Base-by-base conservation (phyloP, 140 eudicot species). In the Bidens hawaiensis region DNA sequence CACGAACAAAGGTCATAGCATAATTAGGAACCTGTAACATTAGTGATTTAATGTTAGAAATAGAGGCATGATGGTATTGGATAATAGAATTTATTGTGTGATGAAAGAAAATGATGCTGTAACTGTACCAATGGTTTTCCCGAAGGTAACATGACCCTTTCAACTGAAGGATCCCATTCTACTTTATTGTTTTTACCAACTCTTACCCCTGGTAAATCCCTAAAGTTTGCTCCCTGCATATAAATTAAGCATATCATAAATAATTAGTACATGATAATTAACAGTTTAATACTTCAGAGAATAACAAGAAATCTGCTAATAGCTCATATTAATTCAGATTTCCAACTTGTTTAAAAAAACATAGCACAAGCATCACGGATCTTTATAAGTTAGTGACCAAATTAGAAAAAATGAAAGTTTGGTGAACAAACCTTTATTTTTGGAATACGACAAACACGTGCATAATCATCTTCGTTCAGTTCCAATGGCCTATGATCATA, bases 161-260 rank as follows among this genome's bases (percentile, higher is more conserved):
- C 76, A 14, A 83, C 72, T 4, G 71, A 17, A 13, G 74, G 74
- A 14, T 83, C 90, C 76, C 48, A 80, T 58, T 76, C 68, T 6
- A 76, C 90, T 54, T 56, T 76, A 65, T 80, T 76, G 14, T 71
- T 19, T 21, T 61, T 16, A 30, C 75, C 75, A 62, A 83, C 84
- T 9, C 10, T n/a, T 3, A 83, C 75, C 21, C 84, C 90, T 22
- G 73, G 68, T 22, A 83, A 31, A 60, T 83, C 50, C 54, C 90
- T 71, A 18, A 80, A 83, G 62, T 77, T 77, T 66, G 90, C 90
- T 41, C 84, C 90, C 84, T 83, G 68, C n/a, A n/a, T 12, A 12
- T 33, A 11, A 42, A 11, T 57, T 31, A 34, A 30, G 15, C 47
- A 62, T 2, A 15, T 57, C 16, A 63, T 25, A 31, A 19, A 15